Percentiles rank a stretch among this genome's conserved stretches.
Conservation (phyloP, 176 grass and related monocot genomes). For the bread wheat (Triticum aestivum) region DNA sequence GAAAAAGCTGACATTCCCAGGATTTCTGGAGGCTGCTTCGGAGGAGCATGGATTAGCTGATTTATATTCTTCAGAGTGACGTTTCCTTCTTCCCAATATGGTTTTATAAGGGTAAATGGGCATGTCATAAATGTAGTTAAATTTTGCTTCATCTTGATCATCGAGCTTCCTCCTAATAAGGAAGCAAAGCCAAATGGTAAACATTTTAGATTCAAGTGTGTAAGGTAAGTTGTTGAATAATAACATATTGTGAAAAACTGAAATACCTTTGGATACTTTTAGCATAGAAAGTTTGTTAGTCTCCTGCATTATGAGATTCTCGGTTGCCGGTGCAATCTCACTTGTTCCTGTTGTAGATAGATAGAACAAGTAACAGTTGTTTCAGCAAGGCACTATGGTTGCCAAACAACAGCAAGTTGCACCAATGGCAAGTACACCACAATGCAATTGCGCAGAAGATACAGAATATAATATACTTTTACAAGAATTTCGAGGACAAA, state of each 20-base stretch:
- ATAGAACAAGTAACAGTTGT: conserved; percentile 23
- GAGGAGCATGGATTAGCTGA: conserved; percentile 59
- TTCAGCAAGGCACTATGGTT: neutral
- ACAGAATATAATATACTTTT: neutral
- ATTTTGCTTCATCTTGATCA: conserved; percentile 54
- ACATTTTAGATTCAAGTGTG: neutral
- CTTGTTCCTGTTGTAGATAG: conserved; percentile 50
- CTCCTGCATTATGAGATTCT: conserved; percentile 47
- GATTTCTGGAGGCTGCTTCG: conserved; percentile 37
- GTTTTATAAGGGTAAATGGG: conserved; percentile 91
- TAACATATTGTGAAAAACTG: conserved; percentile 9
- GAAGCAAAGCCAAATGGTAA: conserved; percentile 29
- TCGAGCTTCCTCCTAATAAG: conserved; percentile 54
- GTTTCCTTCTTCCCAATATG: conserved; percentile 69
- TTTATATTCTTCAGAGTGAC: conserved; percentile 88
- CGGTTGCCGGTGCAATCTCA: conserved; percentile 40
- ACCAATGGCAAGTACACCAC: neutral
- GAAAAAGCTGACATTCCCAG: conserved; percentile 76
- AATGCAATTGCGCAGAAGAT: neutral
- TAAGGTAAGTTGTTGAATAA: conserved; percentile 19
- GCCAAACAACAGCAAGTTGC: neutral
- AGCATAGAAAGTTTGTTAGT: conserved; percentile 59
- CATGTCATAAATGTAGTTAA: conserved; percentile 62
- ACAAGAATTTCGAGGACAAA: neutral
- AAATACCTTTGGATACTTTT: conserved; percentile 87